These are phyloP conservation scores for Fistulifera pelliculosa DNA, from an alignment of 108 stramenopile genomes.

Conservation along the genomic window DNA sequence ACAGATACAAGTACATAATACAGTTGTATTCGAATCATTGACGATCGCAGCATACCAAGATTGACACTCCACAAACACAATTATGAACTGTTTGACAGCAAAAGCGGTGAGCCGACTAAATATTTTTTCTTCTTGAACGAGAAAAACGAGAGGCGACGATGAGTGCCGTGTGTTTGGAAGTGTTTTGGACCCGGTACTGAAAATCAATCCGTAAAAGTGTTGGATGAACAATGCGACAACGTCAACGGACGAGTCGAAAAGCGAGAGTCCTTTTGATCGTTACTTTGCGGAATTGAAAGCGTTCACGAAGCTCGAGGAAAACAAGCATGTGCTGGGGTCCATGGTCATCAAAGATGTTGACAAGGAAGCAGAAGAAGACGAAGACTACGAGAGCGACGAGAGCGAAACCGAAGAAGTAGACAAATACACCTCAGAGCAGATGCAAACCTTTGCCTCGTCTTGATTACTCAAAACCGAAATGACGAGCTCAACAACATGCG, in stretches of 20 bases:
- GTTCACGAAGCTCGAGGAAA: no score
- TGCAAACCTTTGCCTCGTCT: slow-evolving; percentile 16
- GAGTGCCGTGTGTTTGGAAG: no score
- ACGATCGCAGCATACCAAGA: neutral
- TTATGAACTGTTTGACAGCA: neutral
- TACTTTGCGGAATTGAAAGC: no score
- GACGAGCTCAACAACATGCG: slow-evolving; percentile 14
- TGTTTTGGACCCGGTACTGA: no score
- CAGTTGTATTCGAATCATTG: neutral
- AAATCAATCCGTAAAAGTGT: no score
- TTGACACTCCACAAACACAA: neutral
- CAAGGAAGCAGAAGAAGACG: no score
- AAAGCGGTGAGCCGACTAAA: neutral
- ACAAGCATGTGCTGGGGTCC: no score
- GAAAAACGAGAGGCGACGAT: no score
- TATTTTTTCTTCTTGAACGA: neutral
- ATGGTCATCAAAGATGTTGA: no score
- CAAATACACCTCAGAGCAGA: slow-evolving; percentile 14
- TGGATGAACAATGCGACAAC: no score
- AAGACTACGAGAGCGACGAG: slow-evolving; percentile 6
- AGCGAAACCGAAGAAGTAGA: slow-evolving; percentile 4
- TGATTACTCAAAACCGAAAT: slow-evolving; percentile 20
- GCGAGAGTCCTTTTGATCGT: no score
- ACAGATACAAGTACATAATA: neutral
- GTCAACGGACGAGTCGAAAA: no score